Percentiles rank a stretch among this genome's conserved stretches.
Evolutionary conservation across 306 rosid genomes (phyloP).

Genomic region (Trifolium fragiferum): DNA sequence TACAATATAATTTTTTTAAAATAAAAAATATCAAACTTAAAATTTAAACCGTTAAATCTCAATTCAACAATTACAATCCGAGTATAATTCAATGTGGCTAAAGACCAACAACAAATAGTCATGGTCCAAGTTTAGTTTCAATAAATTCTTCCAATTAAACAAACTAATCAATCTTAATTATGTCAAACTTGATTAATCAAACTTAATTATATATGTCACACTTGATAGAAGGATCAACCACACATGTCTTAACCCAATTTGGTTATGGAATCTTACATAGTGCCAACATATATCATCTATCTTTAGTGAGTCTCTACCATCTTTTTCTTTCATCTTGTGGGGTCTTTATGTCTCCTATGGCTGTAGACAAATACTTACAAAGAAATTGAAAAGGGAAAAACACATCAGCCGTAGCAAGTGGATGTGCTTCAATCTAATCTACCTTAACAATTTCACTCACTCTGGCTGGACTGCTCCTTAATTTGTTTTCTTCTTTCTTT

Average conservation of each 20-base stretch:
- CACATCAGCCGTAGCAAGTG: conserved; percentile 46
- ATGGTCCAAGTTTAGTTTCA: no score
- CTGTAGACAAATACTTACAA: conserved; percentile 27
- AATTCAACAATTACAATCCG: no score
- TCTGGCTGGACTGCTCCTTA: conserved; percentile 29
- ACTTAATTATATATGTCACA: neutral
- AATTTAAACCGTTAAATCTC: no score
- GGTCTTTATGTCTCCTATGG: conserved; percentile 41
- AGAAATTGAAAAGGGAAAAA: conserved; percentile 45
- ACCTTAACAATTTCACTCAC: conserved; percentile 37
- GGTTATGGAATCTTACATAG: neutral
- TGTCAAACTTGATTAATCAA: neutral
- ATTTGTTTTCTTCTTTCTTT: conserved; percentile 44
- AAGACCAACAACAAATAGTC: no score
- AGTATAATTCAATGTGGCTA: no score
- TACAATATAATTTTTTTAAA: no score
- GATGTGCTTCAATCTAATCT: conserved; percentile 34
- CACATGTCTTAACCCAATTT: neutral
- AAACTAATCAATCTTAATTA: neutral
- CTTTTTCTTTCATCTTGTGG: conserved; percentile 48
- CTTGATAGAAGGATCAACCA: neutral
- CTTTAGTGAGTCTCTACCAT: conserved; percentile 28
- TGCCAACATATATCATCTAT: conserved; percentile 26
- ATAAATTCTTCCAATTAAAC: no score
- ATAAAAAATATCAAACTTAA: no score